Percentiles rank a stretch among this genome's conserved stretches.
phyloP scores from a whole-genome alignment of 176 grass and related monocot genomes.

The Phyllostachys edulis region DNA sequence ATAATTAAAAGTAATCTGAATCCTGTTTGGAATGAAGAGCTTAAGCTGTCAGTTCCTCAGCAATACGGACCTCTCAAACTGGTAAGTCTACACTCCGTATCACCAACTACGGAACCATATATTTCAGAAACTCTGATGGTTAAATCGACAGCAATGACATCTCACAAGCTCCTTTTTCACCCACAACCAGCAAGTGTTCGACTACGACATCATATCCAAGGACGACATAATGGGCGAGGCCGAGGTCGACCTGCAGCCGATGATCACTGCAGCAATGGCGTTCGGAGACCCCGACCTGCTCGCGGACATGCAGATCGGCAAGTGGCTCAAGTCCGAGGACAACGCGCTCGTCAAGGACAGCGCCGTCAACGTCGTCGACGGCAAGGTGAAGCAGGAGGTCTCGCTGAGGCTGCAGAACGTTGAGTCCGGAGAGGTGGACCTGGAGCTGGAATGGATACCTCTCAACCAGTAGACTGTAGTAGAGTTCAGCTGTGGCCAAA shows the following conservation, averaged over 20 bases:
- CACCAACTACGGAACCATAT: neutral
- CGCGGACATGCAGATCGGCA: slow-evolving; percentile 67
- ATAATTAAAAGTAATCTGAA: slow-evolving; percentile 72
- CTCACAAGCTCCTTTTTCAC: too few relatives aligned
- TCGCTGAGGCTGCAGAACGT: slow-evolving; percentile 62
- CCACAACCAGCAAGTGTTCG: too few relatives aligned
- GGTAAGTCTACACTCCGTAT: slow-evolving; percentile 17
- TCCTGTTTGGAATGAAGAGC: slow-evolving; percentile 78
- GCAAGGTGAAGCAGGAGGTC: neutral
- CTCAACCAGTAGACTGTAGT: slow-evolving; percentile 30
- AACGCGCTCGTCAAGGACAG: slow-evolving; percentile 34
- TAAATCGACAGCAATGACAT: neutral
- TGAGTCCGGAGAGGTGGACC: slow-evolving; percentile 64
- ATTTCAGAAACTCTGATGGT: neutral
- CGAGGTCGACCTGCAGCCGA: too few relatives aligned
- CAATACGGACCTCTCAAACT: slow-evolving; percentile 59
- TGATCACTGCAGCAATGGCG: too few relatives aligned
- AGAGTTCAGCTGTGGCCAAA: neutral
- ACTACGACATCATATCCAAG: too few relatives aligned
- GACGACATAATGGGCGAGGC: too few relatives aligned
- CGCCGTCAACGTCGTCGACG: slow-evolving; percentile 38
- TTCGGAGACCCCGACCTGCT: slow-evolving; percentile 4
- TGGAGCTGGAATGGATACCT: slow-evolving; percentile 71
- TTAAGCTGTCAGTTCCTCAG: slow-evolving; percentile 66
- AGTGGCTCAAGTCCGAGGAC: slow-evolving; percentile 52